Percentiles rank a stretch among this genome's conserved stretches.
These are phyloP conservation scores for Colletotrichum trifolii DNA, from an alignment of 2,329 filamentous ascomycete species.

Conservation along the genomic window DNA sequence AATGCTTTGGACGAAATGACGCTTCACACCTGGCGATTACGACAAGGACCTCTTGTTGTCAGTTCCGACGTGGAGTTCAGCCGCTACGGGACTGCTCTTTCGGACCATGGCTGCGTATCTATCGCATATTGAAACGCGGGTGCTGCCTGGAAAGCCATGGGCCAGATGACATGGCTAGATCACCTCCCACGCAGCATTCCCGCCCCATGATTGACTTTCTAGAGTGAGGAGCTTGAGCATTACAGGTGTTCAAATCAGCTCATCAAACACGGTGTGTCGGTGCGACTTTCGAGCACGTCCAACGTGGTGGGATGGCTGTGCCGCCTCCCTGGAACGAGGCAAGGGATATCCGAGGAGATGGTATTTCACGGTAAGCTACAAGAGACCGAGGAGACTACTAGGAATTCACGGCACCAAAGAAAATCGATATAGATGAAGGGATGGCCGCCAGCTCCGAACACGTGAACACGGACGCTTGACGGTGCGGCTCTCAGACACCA, in stretches of 20 bases:
- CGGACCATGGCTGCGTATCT: too few species aligned
- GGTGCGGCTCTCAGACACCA: conserved; percentile 53
- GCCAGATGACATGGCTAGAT: conserved; percentile 57
- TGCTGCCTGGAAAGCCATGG: conserved; percentile 6
- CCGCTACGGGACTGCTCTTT: too few species aligned
- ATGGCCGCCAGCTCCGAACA: conserved; percentile 49
- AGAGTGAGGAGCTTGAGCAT: conserved; percentile 56
- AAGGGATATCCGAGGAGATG: conserved; percentile 52
- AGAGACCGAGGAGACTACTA: conserved; percentile 51
- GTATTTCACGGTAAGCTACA: conserved; percentile 54
- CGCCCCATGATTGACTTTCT: conserved; percentile 58
- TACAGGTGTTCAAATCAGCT: conserved; percentile 51
- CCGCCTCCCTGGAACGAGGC: too few species aligned
- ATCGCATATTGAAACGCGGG: not conserved
- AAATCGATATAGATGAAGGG: conserved; percentile 58
- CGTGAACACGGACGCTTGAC: conserved; percentile 52
- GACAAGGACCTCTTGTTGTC: too few species aligned
- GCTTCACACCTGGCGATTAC: too few species aligned
- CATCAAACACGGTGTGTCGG: conserved; percentile 52
- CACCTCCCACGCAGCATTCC: conserved; percentile 60
- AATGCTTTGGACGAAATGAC: conserved; percentile 48
- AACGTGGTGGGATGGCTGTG: conserved; percentile 49
- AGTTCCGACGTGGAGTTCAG: too few species aligned
- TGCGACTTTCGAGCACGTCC: conserved; percentile 51
- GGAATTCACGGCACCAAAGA: conserved; percentile 44